phyloP scores from a whole-genome alignment of 106 monocot species.

The Dendrobium nobile region DNA sequence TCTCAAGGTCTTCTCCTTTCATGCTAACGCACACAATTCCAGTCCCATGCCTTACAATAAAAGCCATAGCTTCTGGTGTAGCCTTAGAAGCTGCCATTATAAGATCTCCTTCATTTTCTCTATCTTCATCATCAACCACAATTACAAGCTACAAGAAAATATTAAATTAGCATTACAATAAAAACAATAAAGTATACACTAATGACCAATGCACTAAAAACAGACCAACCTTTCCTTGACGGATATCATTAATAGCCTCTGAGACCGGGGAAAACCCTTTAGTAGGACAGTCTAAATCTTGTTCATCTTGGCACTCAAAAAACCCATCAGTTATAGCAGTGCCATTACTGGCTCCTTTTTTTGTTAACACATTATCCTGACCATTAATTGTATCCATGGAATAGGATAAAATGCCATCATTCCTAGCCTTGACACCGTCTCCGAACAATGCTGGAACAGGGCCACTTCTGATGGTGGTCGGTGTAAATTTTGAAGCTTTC shows the following conservation, averaged over 20 bases:
- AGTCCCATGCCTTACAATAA: conserved; percentile 86
- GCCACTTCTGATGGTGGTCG: conserved; percentile 8
- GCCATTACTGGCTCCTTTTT: conserved; percentile 2
- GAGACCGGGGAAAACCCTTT: conserved; percentile 70
- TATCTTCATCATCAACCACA: conserved; percentile 91
- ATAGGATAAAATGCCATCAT: conserved; percentile 12
- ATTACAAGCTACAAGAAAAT: conserved; percentile 67
- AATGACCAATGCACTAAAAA: conserved; percentile 1
- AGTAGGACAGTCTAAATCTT: conserved; percentile 69
- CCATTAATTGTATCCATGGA: conserved; percentile 12
- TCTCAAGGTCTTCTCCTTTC: conserved; percentile 89
- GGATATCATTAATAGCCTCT: conserved; percentile 87
- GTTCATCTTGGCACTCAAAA: conserved; percentile 40
- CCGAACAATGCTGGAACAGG: conserved; percentile 15
- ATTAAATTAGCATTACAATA: conserved; percentile 10
- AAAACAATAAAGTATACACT: neutral
- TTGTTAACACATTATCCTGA: conserved; percentile 12
- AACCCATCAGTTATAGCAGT: conserved; percentile 32
- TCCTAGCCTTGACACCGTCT: conserved; percentile 7
- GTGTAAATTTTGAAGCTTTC: conserved; percentile 13
- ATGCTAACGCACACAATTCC: conserved; percentile 98
- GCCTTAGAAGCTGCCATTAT: conserved; percentile 93
- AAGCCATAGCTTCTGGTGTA: conserved; percentile 85
- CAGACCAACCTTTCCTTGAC: conserved; percentile 74
- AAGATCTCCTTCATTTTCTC: conserved; percentile 98